A percentile compares a stretch with the other conserved stretches of the same genome.
phyloP scores from a whole-genome alignment of 2,329 filamentous ascomycete genomes.

The Diaporthe vaccinii region DNA sequence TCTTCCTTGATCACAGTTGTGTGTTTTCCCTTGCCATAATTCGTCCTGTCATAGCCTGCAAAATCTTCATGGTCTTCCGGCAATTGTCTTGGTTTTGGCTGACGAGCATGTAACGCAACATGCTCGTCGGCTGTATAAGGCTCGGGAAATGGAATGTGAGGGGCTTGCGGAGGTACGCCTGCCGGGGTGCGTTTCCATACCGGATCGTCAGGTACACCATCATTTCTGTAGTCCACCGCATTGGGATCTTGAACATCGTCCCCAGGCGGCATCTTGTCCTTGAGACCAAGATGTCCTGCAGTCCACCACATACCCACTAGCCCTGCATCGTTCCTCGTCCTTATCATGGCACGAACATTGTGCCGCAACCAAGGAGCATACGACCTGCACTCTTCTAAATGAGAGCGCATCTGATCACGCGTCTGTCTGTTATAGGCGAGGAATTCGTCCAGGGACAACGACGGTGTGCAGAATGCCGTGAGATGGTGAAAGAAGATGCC shows the following conservation, averaged over 20 bases:
- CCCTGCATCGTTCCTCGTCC: conserved; percentile 33
- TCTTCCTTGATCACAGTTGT: background rate
- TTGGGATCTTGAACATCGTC: conserved; percentile 38
- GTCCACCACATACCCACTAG: conserved; percentile 45
- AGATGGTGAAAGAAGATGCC: conserved; percentile 95
- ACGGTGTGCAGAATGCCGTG: conserved; percentile 78
- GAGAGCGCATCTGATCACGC: conserved; percentile 38
- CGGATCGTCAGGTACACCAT: conserved; percentile 40
- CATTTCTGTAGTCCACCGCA: conserved; percentile 42
- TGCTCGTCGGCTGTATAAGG: background rate
- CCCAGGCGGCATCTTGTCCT: conserved; percentile 30
- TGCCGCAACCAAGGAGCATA: conserved; percentile 40
- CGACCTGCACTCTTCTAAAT: conserved; percentile 22
- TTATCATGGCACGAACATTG: conserved; percentile 39
- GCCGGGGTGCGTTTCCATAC: conserved; percentile 35
- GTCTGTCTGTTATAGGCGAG: conserved; percentile 42
- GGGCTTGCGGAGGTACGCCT: conserved; percentile 31
- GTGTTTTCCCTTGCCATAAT: background rate
- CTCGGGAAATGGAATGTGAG: conserved; percentile 19
- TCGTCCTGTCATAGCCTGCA: background rate
- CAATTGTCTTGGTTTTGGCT: background rate
- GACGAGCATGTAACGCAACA: background rate
- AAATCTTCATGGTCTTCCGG: background rate
- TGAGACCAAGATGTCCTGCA: conserved; percentile 34
- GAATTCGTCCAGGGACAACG: conserved; percentile 58